Conservation (phyloP, 495 filamentous ascomycete species). For the Penicillium lagena region DNA sequence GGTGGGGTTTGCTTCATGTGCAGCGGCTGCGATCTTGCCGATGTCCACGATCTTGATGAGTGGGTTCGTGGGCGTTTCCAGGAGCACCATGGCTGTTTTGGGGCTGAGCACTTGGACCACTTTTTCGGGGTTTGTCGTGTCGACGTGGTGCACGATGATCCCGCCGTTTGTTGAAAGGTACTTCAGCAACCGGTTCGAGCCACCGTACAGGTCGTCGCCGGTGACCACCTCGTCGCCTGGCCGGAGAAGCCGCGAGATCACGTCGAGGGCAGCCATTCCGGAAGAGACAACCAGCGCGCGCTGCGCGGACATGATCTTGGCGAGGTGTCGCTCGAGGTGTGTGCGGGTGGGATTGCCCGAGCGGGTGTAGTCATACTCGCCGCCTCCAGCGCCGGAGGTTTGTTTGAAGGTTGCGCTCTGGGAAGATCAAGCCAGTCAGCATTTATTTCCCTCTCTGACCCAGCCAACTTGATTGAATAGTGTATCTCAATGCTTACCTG, state of each 20-base stretch:
- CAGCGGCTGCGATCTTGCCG: constrained; percentile 60
- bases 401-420: constrained; percentile 97
- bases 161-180: constrained; percentile 80
- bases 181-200: constrained; percentile 89
- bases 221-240: constrained; percentile 97
- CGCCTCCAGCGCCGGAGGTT: constrained; percentile 65
- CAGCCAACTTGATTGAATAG: no score
- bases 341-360: constrained; percentile 95
- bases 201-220: constrained; percentile 94
- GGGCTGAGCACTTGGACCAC: constrained; percentile 60
- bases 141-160: constrained; percentile 92
- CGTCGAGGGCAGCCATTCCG: constrained; percentile 95
- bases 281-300: constrained; percentile 89
- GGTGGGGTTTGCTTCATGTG: constrained; percentile 72
- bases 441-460: background rate
- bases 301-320: constrained; percentile 95
- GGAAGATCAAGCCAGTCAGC: constrained; percentile 6
- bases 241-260: constrained; percentile 87
- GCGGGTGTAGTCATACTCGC: constrained; percentile 96
- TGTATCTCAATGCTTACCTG: constrained; percentile 44
- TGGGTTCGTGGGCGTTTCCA: constrained; percentile 96
- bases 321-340: constrained; percentile 92
- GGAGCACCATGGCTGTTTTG: constrained; percentile 92
- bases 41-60: constrained; percentile 98
- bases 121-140: constrained; percentile 69